Base-by-base conservation (phyloP, 2,329 filamentous ascomycete genomes). In the Aureobasidium sp. region DNA sequence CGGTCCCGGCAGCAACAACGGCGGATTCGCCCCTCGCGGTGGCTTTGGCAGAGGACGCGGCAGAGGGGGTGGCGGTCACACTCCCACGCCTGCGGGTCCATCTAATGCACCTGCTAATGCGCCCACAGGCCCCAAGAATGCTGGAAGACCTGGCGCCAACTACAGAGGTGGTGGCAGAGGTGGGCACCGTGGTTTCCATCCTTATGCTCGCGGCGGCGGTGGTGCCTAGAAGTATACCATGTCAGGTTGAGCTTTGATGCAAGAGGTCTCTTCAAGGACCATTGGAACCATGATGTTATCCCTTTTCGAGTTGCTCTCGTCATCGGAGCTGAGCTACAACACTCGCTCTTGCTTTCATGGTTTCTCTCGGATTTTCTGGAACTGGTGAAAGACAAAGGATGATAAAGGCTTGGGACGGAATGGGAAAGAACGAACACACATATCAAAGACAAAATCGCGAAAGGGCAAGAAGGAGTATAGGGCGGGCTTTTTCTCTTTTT, bases 51-150 rank as follows among this genome's bases (percentile, higher is more conserved):
- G 73, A 60, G 73, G 73, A 40, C 71, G 73, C 62, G 74, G 77
- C 63, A 72, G 71, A 62, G 74, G 74, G 65, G 73, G 73, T 61
- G 61, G 56, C 48, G 65, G 64, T 44, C 66, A 68, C 58, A 65
- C 64, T 61, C 62, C 29, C 33, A 64, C 56, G 63, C 66, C 67
- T 67, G 76, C 71, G 75, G 75, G 67, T 74, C 75, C 69, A 75
- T 74, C 62, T 76, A 75, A 78, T 68, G 78, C 79, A 15, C 90
- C 90, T 22, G 87, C 89, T 5, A 91, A 91, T 71, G 90, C 94
- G 6, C 94, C 94, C 0, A 99, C 94, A 0, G 94, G 94, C 0
- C 94, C 94, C 5, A 96, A 96, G 81, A 99, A 97, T 70, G 91
- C 92, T 0, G 92, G 92, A 29, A 89, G 88, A 71, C 91, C 92